Base-by-base conservation (phyloP, 2,329 filamentous ascomycete genomes). In the Nothopassalora personata region DNA sequence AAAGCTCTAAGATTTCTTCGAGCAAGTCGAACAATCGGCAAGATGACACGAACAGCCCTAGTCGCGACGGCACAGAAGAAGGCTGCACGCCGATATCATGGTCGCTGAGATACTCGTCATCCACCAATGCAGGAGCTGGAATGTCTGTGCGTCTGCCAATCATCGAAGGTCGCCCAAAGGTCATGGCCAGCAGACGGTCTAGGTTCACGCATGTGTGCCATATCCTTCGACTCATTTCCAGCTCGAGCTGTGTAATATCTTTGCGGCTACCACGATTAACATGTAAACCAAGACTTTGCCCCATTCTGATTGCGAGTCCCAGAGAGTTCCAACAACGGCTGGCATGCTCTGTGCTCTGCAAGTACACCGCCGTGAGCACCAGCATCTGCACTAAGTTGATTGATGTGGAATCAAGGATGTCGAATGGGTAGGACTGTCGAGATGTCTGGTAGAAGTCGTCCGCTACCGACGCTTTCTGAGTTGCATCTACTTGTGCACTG, bases 261-360 rank as follows among this genome's bases (percentile, higher is more conserved):
- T 59, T 62, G 8, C 80, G 5, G 85, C 74, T 18, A 74, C 71
- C 60, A 81, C 79, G 36, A 84, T 88, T 85, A 11, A 83, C 79
- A 60, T 88, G 84, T 51, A 88, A 77, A 0, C 86, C 86, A 79
- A 88, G 85, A 67, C 86, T 85, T 68, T 87, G 83, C 1, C 84
- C 85, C 54, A 88, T 83, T 19, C 86, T 80, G 34, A 88, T 77
- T 5, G 84, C 77, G 4, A 68, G 56, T 9, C 67, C 67, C 7
- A 68, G 53, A 0, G 65, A 64, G 48, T 67, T 68, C 67, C 67
- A 68, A 45, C 67, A 68, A 28, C 66, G 61, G 54, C 64, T 66
- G 0, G 66, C 67, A 56, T 67, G 60, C 27, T 67, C 63, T 11
- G 67, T 67, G 1, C 65, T 67, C 54, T 68, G 67, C 8, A 68